Evolutionary conservation across 2,329 filamentous ascomycete species (phyloP).

Genomic region (Phialophora tarda): DNA sequence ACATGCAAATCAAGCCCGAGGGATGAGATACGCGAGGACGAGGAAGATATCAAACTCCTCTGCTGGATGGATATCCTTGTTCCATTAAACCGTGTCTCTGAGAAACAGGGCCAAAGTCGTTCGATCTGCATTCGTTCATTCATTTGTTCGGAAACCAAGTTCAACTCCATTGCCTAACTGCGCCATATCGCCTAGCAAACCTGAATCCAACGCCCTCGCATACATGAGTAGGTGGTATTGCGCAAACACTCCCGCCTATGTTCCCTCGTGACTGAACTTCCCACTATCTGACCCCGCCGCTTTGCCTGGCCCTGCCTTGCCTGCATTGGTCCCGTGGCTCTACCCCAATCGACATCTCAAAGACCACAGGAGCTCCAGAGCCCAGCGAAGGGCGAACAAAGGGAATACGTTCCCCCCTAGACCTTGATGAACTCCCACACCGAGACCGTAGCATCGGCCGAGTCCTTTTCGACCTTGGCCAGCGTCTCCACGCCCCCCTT

Average conservation of each 20-base stretch:
- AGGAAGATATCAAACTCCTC: no score
- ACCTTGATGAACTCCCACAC: conserved; percentile 15
- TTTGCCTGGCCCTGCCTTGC: no score
- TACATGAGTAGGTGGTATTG: neutral
- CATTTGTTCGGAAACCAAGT: no score
- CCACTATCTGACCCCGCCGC: no score
- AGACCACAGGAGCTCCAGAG: neutral
- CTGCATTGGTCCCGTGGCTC: no score
- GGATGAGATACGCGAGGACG: no score
- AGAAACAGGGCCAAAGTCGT: no score
- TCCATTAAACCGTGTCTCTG: no score
- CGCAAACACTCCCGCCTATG: neutral
- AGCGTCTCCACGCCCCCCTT: neutral
- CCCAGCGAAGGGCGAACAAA: neutral
- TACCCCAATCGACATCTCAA: neutral
- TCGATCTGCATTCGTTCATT: no score
- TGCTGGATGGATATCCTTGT: no score
- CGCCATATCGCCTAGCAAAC: neutral
- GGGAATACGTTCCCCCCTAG: neutral
- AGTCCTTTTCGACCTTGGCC: neutral
- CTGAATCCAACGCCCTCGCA: neutral
- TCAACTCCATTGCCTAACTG: no score
- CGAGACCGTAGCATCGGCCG: neutral
- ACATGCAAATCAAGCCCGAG: no score
- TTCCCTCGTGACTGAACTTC: neutral